Conservation (phyloP, 1,139 yeast genomes). For the Candida sp. region DNA sequence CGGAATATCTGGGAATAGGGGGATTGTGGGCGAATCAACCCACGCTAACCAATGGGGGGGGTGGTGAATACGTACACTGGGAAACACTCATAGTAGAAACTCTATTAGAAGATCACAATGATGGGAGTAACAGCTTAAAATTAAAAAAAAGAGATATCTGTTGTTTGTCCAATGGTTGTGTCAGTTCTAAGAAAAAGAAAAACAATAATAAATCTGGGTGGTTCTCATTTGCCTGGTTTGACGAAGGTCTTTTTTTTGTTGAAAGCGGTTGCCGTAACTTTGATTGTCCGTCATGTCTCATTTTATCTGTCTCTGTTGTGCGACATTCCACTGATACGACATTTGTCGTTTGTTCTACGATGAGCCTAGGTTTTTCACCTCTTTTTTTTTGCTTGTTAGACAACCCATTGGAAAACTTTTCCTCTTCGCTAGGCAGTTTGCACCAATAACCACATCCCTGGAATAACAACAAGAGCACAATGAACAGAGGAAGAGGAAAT, state of each 20-base stretch:
- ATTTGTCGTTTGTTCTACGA: not conserved
- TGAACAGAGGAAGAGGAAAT: conserved; percentile 76
- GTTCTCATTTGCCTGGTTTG: not conserved
- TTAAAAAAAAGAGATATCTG: too few relatives aligned
- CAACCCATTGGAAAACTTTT: conserved; percentile 17
- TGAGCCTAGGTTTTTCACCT: not conserved
- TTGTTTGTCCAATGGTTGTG: not conserved
- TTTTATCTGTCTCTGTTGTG: not conserved
- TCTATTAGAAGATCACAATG: too few relatives aligned
- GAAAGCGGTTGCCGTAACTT: not conserved
- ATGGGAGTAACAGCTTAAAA: too few relatives aligned
- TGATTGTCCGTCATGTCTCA: too few relatives aligned
- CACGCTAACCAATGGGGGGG: not conserved
- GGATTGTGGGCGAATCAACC: not conserved
- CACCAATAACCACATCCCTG: not conserved
- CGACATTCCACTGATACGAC: not conserved
- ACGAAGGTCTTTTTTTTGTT: not conserved
- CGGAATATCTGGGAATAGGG: conserved; percentile 6
- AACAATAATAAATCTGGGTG: not conserved
- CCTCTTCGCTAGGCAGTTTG: conserved; percentile 6
- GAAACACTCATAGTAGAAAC: conserved; percentile 26
- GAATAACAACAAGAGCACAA: conserved; percentile 16
- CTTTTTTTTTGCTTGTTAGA: conserved; percentile 6
- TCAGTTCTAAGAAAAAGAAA: not conserved
- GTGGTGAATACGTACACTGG: conserved; percentile 25